Evolutionary conservation across 441 rosid species (phyloP).

Genomic region (Erodium texanum): DNA sequence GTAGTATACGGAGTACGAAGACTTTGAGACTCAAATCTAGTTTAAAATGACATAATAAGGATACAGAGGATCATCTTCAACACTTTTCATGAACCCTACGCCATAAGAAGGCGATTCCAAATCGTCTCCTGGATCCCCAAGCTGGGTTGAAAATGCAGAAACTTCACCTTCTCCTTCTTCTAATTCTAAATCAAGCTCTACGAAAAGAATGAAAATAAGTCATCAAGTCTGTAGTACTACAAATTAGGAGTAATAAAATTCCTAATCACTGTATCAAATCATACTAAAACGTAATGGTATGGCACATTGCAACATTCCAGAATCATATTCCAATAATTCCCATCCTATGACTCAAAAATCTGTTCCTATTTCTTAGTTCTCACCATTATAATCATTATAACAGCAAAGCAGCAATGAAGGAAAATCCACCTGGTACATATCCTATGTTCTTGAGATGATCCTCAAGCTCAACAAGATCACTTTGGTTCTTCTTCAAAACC

Average conservation of each 20-base stretch:
- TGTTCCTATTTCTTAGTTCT: background rate
- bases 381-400: background rate
- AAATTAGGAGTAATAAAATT: background rate
- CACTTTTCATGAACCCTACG: constrained; percentile 22
- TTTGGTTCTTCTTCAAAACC: constrained; percentile 37
- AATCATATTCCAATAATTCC: background rate
- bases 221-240: background rate
- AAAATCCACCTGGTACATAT: constrained; percentile 32
- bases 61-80: constrained; percentile 68
- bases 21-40: background rate
- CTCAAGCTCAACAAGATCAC: constrained; percentile 28
- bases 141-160: constrained; percentile 13
- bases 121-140: constrained; percentile 20
- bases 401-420: background rate
- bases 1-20: background rate
- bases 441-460: constrained; percentile 32
- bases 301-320: background rate
- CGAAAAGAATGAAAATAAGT: background rate
- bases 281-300: background rate
- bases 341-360: background rate
- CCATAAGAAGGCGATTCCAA: constrained; percentile 19
- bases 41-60: constrained; percentile 25
- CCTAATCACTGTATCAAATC: background rate
- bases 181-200: constrained; percentile 24
- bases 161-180: constrained; percentile 24